These are phyloP conservation scores for Aegilops tauschii DNA, from an alignment of 176 grass and related monocot genomes.

Conservation along the genomic window DNA sequence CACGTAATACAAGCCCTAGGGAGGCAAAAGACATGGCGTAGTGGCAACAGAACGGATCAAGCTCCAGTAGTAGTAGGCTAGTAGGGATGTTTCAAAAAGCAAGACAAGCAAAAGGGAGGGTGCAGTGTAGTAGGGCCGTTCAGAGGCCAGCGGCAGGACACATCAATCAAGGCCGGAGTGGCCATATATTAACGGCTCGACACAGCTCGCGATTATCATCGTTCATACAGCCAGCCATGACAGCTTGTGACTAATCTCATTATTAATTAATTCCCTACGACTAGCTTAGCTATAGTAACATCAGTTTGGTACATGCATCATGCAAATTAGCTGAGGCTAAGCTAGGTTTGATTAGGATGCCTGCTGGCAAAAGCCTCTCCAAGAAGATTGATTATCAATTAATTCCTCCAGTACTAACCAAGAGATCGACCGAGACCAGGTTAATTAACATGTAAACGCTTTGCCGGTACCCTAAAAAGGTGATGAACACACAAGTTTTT, in stretches of 20 bases:
- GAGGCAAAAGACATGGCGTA: too few relatives aligned
- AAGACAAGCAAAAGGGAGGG: not conserved
- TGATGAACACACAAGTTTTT: not conserved
- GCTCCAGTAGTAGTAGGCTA: too few relatives aligned
- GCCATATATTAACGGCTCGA: constrained; percentile 13
- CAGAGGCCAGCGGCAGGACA: constrained; percentile 13
- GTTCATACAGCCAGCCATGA: constrained; percentile 25
- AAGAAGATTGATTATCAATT: too few relatives aligned
- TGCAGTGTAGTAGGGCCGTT: not conserved
- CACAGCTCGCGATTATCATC: constrained; percentile 31
- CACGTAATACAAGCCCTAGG: too few relatives aligned
- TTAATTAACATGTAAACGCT: not conserved
- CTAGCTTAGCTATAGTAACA: not conserved
- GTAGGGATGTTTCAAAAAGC: too few relatives aligned
- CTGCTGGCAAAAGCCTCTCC: not conserved
- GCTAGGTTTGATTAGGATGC: too few relatives aligned
- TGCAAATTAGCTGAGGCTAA: too few relatives aligned
- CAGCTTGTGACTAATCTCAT: too few relatives aligned
- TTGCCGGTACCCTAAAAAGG: not conserved
- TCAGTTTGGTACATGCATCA: too few relatives aligned
- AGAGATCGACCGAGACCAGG: too few relatives aligned
- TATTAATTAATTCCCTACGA: not conserved
- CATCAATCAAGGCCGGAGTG: not conserved
- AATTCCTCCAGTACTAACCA: too few relatives aligned
- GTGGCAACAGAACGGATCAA: too few relatives aligned